These are phyloP conservation scores for Microdochium trichocladiopsis DNA, from an alignment of 2,329 filamentous ascomycete genomes.

Conservation along the genomic window DNA sequence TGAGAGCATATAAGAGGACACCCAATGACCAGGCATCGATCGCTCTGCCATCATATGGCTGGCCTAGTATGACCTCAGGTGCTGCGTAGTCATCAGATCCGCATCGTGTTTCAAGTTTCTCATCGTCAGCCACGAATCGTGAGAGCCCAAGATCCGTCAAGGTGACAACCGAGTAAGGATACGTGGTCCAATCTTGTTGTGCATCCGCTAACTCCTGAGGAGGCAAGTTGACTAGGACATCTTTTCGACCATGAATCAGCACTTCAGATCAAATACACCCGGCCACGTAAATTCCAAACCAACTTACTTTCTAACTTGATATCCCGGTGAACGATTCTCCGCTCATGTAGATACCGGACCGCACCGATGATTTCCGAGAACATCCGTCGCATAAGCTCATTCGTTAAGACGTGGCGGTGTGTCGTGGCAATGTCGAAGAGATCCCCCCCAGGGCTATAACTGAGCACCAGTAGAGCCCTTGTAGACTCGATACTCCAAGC, in stretches of 20 bases:
- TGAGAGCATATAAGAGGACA: slow-evolving; percentile 84
- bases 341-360: slow-evolving; percentile 75
- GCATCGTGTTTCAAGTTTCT: slow-evolving; percentile 87
- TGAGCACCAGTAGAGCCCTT: slow-evolving; percentile 77
- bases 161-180: slow-evolving; percentile 78
- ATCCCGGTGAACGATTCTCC: slow-evolving; percentile 89
- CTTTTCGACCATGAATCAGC: slow-evolving; percentile 44
- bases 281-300: too few species aligned
- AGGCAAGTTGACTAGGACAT: slow-evolving; percentile 85
- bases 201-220: slow-evolving; percentile 56
- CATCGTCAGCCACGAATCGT: slow-evolving; percentile 74
- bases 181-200: slow-evolving; percentile 61
- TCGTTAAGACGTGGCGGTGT: slow-evolving; percentile 59
- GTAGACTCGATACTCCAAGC: slow-evolving; percentile 83
- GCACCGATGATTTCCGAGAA: slow-evolving; percentile 86
- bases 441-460: slow-evolving; percentile 90
- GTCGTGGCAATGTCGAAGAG: slow-evolving; percentile 85
- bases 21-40: slow-evolving; percentile 95
- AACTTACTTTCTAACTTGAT: slow-evolving; percentile 90
- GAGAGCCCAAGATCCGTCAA: slow-evolving; percentile 90
- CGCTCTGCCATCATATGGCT: slow-evolving; percentile 85
- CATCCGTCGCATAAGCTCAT: slow-evolving; percentile 69
- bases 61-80: slow-evolving; percentile 91
- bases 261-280: slow-evolving; percentile 2
- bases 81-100: slow-evolving; percentile 97